phyloP scores from a whole-genome alignment of 306 rosid genomes.

The Rosa persica region DNA sequence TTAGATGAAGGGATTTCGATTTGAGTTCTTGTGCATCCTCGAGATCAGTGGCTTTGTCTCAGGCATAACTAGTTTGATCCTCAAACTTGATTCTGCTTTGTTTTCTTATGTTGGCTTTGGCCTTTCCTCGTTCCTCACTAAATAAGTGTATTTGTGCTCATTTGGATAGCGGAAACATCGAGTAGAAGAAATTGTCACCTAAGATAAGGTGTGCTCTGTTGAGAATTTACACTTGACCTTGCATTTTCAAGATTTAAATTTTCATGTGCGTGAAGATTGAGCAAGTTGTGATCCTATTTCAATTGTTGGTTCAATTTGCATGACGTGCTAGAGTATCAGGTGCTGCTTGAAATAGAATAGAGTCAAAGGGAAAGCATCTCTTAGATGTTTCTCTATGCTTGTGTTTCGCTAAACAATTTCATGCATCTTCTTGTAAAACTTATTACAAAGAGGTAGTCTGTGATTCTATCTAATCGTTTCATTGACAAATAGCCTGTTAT shows the following conservation, averaged over 20 bases:
- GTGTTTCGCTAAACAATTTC: not conserved
- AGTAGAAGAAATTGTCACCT: not conserved
- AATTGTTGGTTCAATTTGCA: not conserved
- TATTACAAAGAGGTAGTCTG: not conserved
- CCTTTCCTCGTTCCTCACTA: not conserved
- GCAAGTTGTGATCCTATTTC: not conserved
- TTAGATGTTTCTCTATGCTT: not conserved
- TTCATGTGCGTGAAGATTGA: not conserved
- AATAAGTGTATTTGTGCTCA: not conserved
- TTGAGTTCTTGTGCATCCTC: not conserved
- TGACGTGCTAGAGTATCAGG: not conserved
- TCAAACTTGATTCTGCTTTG: constrained; percentile 3
- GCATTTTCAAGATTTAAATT: not conserved
- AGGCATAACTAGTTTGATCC: not conserved
- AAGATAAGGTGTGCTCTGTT: not conserved
- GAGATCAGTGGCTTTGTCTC: not conserved
- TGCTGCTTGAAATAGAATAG: not conserved
- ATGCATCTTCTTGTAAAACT: not conserved
- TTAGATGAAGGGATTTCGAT: not conserved
- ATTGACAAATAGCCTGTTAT: not conserved
- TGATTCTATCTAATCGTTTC: not conserved
- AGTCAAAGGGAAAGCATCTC: not conserved
- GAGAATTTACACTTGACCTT: not conserved
- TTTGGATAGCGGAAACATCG: not conserved
- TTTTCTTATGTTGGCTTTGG: not conserved